Evolutionary conservation across 2,329 filamentous ascomycete species (phyloP).

Genomic region (Endoconidiophora laricicola): DNA sequence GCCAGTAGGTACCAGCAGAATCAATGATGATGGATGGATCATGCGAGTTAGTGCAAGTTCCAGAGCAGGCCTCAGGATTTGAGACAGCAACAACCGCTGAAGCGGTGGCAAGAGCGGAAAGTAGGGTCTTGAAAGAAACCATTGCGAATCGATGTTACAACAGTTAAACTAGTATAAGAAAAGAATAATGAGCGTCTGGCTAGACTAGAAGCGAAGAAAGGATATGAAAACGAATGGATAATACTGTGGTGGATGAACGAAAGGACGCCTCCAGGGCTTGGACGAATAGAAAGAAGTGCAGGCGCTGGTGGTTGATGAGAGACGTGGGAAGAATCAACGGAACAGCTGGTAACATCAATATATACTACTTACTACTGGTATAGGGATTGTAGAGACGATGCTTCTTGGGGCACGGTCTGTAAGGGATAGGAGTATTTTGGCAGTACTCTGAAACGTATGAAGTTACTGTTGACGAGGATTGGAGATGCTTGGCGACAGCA

Average conservation of each 20-base stretch:
- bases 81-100: conserved; percentile 14
- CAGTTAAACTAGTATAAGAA: neutral
- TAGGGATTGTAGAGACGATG: too few species aligned
- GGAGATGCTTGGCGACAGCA: too few species aligned
- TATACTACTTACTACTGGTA: too few species aligned
- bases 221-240: neutral
- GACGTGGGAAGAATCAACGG: too few species aligned
- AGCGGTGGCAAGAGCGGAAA: conserved; percentile 8
- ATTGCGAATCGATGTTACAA: neutral
- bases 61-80: conserved; percentile 23
- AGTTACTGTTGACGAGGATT: too few species aligned
- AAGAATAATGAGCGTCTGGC: neutral
- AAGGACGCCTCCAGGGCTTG: neutral
- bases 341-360: too few species aligned
- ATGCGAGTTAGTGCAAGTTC: conserved; percentile 22
- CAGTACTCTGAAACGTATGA: too few species aligned
- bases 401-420: too few species aligned
- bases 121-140: conserved; percentile 10
- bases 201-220: too few species aligned
- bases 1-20: conserved; percentile 26
- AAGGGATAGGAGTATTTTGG: too few species aligned
- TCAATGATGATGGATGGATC: conserved; percentile 25
- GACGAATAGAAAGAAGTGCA: too few species aligned
- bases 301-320: too few species aligned
- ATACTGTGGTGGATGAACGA: neutral